Evolutionary conservation across 83 land plant genomes (phyloP), one percentile per base, ranked within the genome.

Genomic region (Picea engelmannii): DNA sequence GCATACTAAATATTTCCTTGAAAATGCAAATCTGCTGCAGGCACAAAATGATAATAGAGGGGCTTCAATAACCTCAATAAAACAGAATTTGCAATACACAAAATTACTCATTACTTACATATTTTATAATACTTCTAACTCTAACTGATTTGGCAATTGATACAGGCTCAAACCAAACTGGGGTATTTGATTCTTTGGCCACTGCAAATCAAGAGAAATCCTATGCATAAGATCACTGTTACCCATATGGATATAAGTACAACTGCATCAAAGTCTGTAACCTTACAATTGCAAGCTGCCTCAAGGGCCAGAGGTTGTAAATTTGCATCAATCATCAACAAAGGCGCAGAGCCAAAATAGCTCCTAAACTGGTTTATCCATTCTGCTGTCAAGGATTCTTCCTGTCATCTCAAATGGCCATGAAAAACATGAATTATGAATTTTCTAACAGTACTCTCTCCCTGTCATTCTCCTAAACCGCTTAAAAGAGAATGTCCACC

Each of bases 91-190:
- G 40, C 81, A 61, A 71, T 21, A 67, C 80, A 49, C 5, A 23
- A 23, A 78, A 21, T 81, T 42, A 16, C 11, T 62, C 23, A 73
- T 68, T 47, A 90, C 99, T 90, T 82, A 96, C 99, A 84, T 93
- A 81, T 79, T 89, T 83, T 59, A 80, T 80, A 73, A 95, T 78
- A 38, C 89, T 81, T 40, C 86, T 87, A 81, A 90, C 83, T 87
- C 96, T 89, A 79, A 80, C 90, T 21, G 95, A 93, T 85, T 96
- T 96, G 42, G 89, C 81, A 49, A 95, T 88, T 60, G 99, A 96
- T 25, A 96, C 99, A 21, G 99, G 98, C 85, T 96, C 99, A 84
- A 92, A 96, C 96, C 96, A 96, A 21, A 96, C 89, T 20, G 96
- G 98, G 55, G 81, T 86, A 16, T 86, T 79, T 81, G 86, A 89